Evolutionary conservation across 2,329 filamentous ascomycete genomes (phyloP), one percentile per base, ranked within the genome.

Genomic region (Diplodia sapinea): DNA sequence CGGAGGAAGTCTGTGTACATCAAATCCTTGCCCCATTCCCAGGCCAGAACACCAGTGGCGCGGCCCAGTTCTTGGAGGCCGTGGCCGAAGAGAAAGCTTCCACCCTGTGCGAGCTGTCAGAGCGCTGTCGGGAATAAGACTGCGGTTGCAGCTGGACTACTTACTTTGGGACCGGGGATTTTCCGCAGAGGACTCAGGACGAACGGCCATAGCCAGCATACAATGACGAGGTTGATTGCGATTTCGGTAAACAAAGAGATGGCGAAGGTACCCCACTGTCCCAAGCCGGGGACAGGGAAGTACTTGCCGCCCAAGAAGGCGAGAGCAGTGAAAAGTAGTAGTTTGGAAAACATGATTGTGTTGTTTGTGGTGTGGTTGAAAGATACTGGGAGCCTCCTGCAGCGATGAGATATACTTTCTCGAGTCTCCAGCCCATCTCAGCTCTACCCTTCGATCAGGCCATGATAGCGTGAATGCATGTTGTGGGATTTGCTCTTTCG

Each of bases 301-400:
- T 59, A 59, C 20, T 59, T 59, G 9, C 20, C 55, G 15, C 20
- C 12, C 36, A 59, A 3, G 20, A 29, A 8, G 6, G 55, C 55
- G 20, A 59, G 55, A 4, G 55, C 55, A 23, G 55, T 15, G n/a
- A 59, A 59, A 6, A 59, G 23, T 3, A 59, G 38, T 47, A 59
- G 12, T 59, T 59, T 59, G 38, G 55, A 59, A 47, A 59, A 47
- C 55, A 59, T 59, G 55, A n/a, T 31, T 47, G 38, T 33, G 31
- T 33, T 33, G 31, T 33, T 38, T 20, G 20, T 47, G 47, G 55
- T 15, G 15, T 38, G 15, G 12, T 47, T 47, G 36, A 7, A 43
- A 11, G 36, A 11, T 3, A 11, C 36, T 38, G 33, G 5, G 43
- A 47, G 17, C 15, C 20, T 29, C 23, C 55, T 47, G 20, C 38